A percentile compares a stretch with the other conserved stretches of the same genome.
These are phyloP conservation scores for Novymonas esmeraldas DNA, from an alignment of 208 protist species.

Conservation along the genomic window DNA sequence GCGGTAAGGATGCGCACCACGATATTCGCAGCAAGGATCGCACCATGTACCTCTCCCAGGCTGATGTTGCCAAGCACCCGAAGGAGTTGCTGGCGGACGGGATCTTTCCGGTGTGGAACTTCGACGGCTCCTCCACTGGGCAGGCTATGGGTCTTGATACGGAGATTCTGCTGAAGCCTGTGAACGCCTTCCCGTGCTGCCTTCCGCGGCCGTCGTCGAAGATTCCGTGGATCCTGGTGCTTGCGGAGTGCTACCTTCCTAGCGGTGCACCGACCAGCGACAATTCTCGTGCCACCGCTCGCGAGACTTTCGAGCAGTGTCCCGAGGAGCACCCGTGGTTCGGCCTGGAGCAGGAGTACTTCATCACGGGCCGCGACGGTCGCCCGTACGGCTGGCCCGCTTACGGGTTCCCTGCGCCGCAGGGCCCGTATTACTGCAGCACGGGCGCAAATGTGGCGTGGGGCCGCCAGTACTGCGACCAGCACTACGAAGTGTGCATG, in stretches of 20 bases:
- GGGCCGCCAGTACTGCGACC: slow-evolving; percentile 89
- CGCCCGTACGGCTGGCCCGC: slow-evolving; percentile 87
- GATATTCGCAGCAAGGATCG: slow-evolving; percentile 89
- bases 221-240: slow-evolving; percentile 88
- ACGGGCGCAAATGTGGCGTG: slow-evolving; percentile 73
- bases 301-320: slow-evolving; percentile 82
- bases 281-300: slow-evolving; percentile 90
- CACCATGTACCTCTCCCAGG: slow-evolving; percentile 70
- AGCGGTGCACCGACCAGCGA: slow-evolving; percentile 88
- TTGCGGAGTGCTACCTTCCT: slow-evolving; percentile 94
- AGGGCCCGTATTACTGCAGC: slow-evolving; percentile 98
- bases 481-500: slow-evolving; percentile 82
- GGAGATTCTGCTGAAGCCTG: slow-evolving; percentile 90
- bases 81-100: slow-evolving; percentile 72
- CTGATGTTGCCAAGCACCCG: slow-evolving; percentile 57
- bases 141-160: slow-evolving; percentile 77
- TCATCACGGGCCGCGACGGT: slow-evolving; percentile 56
- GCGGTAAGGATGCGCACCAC: slow-evolving; percentile 78
- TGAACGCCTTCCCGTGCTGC: slow-evolving; percentile 80
- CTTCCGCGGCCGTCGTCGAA: slow-evolving; percentile 69
- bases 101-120: slow-evolving; percentile 97
- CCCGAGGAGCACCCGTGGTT: slow-evolving; percentile 85
- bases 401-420: slow-evolving; percentile 92
- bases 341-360: slow-evolving; percentile 88
- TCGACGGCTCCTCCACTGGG: slow-evolving; percentile 94